Percentiles rank a stretch among this genome's conserved stretches.
Evolutionary conservation across 2,329 filamentous ascomycete genomes (phyloP).

Genomic region (Pseudogymnoascus sp.): DNA sequence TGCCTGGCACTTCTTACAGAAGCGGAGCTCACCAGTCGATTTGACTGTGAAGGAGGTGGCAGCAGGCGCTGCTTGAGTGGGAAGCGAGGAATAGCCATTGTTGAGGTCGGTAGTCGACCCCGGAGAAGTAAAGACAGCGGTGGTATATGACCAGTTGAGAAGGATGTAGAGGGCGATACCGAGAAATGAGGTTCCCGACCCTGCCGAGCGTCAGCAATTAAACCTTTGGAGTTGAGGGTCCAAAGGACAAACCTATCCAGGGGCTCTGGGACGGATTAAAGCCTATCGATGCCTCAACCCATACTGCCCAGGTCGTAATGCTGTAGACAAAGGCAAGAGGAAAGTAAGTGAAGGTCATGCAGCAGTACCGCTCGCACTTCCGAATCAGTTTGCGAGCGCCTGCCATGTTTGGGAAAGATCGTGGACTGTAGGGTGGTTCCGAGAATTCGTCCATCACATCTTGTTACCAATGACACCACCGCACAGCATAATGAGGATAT

Average conservation of each 20-base stretch:
- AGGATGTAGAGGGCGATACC: constrained; percentile 67
- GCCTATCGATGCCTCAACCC: constrained; percentile 71
- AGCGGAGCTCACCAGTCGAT: constrained; percentile 75
- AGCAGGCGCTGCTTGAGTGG: constrained; percentile 54
- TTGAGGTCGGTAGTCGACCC: constrained; percentile 56
- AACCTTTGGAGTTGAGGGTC: constrained; percentile 10
- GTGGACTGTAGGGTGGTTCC: background rate
- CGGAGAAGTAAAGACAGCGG: constrained; percentile 86
- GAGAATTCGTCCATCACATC: constrained; percentile 1
- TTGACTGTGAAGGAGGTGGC: constrained; percentile 84
- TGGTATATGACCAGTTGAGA: constrained; percentile 83
- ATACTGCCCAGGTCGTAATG: constrained; percentile 89
- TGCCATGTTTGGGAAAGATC: background rate
- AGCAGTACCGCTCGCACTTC: constrained; percentile 76
- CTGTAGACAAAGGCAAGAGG: constrained; percentile 85
- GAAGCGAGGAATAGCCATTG: constrained; percentile 70
- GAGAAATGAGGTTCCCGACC: constrained; percentile 47
- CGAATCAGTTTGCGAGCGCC: constrained; percentile 25
- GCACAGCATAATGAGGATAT: background rate
- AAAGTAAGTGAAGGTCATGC: constrained; percentile 68
- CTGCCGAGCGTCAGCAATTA: constrained; percentile 30
- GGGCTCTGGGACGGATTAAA: constrained; percentile 41
- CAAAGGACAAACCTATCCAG: constrained; percentile 46
- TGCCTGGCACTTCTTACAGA: constrained; percentile 95
- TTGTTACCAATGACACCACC: background rate